Conservation (phyloP, 2,329 filamentous ascomycete species). For the Aspergillus novofumigatus region DNA sequence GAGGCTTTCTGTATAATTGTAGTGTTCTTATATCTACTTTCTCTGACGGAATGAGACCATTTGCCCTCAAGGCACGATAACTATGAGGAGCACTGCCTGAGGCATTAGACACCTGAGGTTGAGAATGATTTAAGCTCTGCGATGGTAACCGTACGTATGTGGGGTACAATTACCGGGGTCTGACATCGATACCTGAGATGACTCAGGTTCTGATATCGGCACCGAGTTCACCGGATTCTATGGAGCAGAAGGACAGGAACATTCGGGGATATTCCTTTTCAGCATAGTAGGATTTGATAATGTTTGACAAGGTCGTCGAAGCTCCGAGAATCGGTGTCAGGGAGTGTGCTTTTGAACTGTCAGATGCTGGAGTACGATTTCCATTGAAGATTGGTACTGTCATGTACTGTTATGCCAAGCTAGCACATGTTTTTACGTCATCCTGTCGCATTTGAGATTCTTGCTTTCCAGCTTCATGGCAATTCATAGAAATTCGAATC, state of each 20-base stretch:
- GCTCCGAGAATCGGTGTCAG: not conserved
- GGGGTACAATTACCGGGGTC: not conserved
- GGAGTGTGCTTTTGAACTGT: not conserved
- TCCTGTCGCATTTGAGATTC: not conserved
- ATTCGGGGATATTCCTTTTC: not conserved
- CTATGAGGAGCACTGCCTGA: not conserved
- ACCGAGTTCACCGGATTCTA: not conserved
- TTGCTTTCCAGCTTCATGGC: not conserved
- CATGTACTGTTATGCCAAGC: constrained; percentile 7
- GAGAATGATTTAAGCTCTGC: not conserved
- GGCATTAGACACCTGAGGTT: not conserved
- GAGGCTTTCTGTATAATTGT: too few relatives aligned
- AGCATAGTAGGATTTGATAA: not conserved
- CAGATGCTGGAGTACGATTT: not conserved
- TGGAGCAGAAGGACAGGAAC: too few relatives aligned
- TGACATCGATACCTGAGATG: not conserved
- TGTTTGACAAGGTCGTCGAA: not conserved
- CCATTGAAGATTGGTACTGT: too few relatives aligned
- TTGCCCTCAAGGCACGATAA: too few relatives aligned
- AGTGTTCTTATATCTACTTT: too few relatives aligned
- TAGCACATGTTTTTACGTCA: constrained; percentile 16
- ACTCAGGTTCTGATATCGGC: not conserved
- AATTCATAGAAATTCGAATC: not conserved
- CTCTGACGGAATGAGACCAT: too few relatives aligned
- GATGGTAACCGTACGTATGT: not conserved